Conservation (phyloP, 768 basidiomycete genomes). For the Rhizopogon vesiculosus region DNA sequence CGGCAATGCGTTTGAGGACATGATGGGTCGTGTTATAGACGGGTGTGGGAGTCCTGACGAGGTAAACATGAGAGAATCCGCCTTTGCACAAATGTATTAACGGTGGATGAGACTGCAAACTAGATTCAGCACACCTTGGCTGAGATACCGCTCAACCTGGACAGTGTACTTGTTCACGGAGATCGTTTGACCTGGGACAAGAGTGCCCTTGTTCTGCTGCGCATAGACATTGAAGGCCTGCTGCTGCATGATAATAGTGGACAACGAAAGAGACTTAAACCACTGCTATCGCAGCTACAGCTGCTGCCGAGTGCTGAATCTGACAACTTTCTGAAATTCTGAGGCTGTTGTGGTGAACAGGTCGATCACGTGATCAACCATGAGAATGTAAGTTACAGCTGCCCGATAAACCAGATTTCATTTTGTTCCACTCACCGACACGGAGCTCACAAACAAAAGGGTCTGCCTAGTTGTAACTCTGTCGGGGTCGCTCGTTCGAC, state of each 20-base stretch:
- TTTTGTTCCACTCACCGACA: no score
- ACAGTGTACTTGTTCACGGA: constrained; percentile 87
- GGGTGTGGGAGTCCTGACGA: constrained; percentile 81
- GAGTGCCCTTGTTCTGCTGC: constrained; percentile 55
- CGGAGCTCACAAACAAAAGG: no score
- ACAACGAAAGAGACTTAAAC: not conserved
- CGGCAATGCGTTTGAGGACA: constrained; percentile 95
- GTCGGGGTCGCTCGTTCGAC: no score
- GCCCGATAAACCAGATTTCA: no score
- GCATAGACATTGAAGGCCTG: constrained; percentile 44
- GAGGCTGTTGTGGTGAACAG: not conserved
- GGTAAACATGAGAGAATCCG: constrained; percentile 97
- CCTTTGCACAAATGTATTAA: constrained; percentile 42
- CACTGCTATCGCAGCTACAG: not conserved
- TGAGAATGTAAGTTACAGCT: no score
- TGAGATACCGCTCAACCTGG: constrained; percentile 90
- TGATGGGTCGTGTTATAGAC: constrained; percentile 92
- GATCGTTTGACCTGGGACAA: constrained; percentile 81
- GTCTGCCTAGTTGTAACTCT: no score
- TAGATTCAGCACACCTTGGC: constrained; percentile 63
- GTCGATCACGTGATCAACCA: no score
- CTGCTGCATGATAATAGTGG: constrained; percentile 28
- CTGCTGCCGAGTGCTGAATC: not conserved
- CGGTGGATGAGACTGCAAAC: constrained; percentile 6
- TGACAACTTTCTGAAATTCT: not conserved